Percentiles rank a stretch among this genome's conserved stretches.
phyloP scores from a whole-genome alignment of 2,329 filamentous ascomycete species.

The Diaporthe velutina region DNA sequence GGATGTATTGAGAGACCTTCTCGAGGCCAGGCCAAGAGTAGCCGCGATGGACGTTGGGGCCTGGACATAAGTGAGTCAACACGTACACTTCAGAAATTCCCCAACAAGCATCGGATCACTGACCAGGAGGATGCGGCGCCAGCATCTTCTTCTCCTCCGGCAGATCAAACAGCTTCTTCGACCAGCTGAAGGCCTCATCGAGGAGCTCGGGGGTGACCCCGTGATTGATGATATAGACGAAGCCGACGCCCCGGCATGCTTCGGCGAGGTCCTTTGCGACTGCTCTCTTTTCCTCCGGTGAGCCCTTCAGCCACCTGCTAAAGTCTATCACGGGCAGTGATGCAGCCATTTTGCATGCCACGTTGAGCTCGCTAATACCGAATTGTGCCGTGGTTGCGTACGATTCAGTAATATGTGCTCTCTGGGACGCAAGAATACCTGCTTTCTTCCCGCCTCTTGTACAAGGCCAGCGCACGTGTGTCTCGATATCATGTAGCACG shows the following conservation, averaged over 20 bases:
- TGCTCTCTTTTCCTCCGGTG: constrained; percentile 23
- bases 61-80: constrained; percentile 10
- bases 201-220: constrained; percentile 51
- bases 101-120: constrained; percentile 33
- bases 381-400: not conserved
- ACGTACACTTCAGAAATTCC: not conserved
- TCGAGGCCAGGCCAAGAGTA: constrained; percentile 44
- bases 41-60: constrained; percentile 40
- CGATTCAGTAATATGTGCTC: too few relatives aligned
- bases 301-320: constrained; percentile 34
- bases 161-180: constrained; percentile 48
- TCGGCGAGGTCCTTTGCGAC: constrained; percentile 39
- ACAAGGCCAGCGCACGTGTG: not conserved
- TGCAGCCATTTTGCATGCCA: not conserved
- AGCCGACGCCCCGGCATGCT: constrained; percentile 50
- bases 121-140: constrained; percentile 50
- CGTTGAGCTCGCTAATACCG: not conserved
- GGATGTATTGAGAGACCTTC: constrained; percentile 44
- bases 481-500: not conserved
- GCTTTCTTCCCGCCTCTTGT: not conserved
- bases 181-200: constrained; percentile 49
- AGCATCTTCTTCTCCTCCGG: constrained; percentile 51
- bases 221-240: constrained; percentile 52
- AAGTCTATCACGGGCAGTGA: constrained; percentile 39
- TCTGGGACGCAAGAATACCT: not conserved